Evolutionary conservation across 441 rosid genomes (phyloP).

Genomic region (Geranium incanum): DNA sequence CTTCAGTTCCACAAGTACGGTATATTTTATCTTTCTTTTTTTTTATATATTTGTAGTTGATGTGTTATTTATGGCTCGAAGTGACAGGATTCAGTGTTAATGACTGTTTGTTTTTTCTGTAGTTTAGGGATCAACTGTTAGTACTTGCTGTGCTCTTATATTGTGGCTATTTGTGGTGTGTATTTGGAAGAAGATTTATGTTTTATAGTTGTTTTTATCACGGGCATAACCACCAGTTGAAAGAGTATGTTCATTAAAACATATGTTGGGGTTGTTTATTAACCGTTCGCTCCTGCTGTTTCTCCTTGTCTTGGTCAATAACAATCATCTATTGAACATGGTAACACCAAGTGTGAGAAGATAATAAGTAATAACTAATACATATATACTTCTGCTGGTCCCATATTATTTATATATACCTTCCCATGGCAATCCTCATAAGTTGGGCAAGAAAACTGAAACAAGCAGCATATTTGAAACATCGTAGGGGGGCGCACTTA

Average conservation of each 20-base stretch:
- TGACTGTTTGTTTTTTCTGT: background rate
- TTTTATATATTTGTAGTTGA: slow-evolving; percentile 12
- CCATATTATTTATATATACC: too few species aligned
- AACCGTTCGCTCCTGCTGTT: background rate
- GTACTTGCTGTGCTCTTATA: background rate
- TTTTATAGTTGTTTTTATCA: background rate
- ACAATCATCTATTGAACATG: background rate
- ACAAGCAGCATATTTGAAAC: too few species aligned
- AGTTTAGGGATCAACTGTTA: slow-evolving; percentile 2
- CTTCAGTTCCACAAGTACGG: slow-evolving; percentile 42
- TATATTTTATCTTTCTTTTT: slow-evolving; percentile 21
- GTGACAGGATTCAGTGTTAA: background rate
- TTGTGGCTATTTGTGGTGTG: background rate
- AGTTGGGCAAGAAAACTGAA: too few species aligned
- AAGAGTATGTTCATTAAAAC: background rate
- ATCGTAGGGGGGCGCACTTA: too few species aligned
- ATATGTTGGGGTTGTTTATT: background rate
- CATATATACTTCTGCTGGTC: too few species aligned
- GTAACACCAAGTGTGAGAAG: background rate
- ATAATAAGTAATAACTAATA: too few species aligned
- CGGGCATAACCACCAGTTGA: background rate
- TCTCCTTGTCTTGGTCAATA: background rate
- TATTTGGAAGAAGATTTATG: background rate
- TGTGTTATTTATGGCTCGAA: slow-evolving; percentile 6
- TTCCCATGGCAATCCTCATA: too few species aligned